Evolutionary conservation across 768 basidiomycete genomes (phyloP).

Genomic region (Cystoderma amianthinum): DNA sequence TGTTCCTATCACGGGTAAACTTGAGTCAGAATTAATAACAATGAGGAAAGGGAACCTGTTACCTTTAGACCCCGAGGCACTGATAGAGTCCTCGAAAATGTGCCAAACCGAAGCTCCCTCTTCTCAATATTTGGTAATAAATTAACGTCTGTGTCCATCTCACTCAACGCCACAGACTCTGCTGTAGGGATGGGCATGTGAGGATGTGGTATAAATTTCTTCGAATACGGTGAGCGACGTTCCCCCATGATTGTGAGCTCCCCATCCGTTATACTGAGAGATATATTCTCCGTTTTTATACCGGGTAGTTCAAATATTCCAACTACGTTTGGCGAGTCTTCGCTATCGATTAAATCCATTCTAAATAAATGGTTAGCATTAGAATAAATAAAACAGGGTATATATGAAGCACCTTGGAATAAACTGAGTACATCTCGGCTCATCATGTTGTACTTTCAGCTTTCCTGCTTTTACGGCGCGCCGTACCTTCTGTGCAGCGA

Average conservation of each 20-base stretch:
- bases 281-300: conserved; percentile 26
- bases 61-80: conserved; percentile 33
- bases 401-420: conserved; percentile 14
- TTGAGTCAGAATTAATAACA: conserved; percentile 13
- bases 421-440: conserved; percentile 8
- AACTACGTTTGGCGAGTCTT: conserved; percentile 18
- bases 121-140: no score
- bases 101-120: conserved; percentile 38
- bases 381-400: background rate
- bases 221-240: conserved; percentile 16
- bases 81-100: conserved; percentile 29
- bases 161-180: conserved; percentile 9
- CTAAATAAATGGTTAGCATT: conserved; percentile 15
- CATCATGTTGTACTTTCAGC: background rate
- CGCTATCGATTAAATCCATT: conserved; percentile 36
- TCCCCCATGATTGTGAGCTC: conserved; percentile 27
- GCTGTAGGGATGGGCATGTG: conserved; percentile 6
- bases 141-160: no score
- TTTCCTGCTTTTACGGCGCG: background rate
- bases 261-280: conserved; percentile 23
- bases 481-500: no score
- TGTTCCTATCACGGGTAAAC: conserved; percentile 19
- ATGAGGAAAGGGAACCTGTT: conserved; percentile 9
- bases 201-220: conserved; percentile 5
- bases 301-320: conserved; percentile 41